These are phyloP conservation scores for Vigna radiata DNA, from an alignment of 306 rosid species.

Conservation along the genomic window DNA sequence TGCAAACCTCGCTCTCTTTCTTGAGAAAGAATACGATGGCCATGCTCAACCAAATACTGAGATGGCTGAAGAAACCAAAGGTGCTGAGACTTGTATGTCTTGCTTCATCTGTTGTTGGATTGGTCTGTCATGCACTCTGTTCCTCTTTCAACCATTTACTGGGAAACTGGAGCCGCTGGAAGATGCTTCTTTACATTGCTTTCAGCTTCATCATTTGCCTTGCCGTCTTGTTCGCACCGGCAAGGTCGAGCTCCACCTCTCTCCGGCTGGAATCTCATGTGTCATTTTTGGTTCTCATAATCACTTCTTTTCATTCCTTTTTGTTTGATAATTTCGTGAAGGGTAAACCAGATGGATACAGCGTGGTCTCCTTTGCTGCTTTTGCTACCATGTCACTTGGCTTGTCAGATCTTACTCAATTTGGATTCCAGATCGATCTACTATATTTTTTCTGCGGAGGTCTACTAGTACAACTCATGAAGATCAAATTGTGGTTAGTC, in stretches of 20 bases:
- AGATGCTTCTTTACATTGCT: background rate
- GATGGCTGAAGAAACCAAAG: background rate
- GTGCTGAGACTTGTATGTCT: background rate
- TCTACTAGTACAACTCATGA: slow-evolving; percentile 21
- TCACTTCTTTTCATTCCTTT: background rate
- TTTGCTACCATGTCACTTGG: slow-evolving; percentile 23
- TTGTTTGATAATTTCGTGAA: background rate
- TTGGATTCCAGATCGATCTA: slow-evolving; percentile 31
- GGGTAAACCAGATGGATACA: slow-evolving; percentile 26
- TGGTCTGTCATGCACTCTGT: slow-evolving; percentile 19
- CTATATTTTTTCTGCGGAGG: slow-evolving; percentile 3
- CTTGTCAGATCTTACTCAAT: slow-evolving; percentile 17
- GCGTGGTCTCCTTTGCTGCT: background rate
- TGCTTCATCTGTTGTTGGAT: slow-evolving; percentile 23
- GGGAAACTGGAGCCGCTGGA: slow-evolving; percentile 18
- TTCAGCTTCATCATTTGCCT: background rate
- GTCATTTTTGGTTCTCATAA: background rate
- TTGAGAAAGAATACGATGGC: background rate
- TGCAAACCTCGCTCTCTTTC: background rate
- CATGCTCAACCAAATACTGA: background rate
- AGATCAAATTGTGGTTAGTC: background rate
- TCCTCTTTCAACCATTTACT: slow-evolving; percentile 24
- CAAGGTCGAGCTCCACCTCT: background rate
- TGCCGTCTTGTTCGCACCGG: background rate
- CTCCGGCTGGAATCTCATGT: background rate